Evolutionary conservation across 306 rosid species (phyloP).

Genomic region (Dryas octopetala): DNA sequence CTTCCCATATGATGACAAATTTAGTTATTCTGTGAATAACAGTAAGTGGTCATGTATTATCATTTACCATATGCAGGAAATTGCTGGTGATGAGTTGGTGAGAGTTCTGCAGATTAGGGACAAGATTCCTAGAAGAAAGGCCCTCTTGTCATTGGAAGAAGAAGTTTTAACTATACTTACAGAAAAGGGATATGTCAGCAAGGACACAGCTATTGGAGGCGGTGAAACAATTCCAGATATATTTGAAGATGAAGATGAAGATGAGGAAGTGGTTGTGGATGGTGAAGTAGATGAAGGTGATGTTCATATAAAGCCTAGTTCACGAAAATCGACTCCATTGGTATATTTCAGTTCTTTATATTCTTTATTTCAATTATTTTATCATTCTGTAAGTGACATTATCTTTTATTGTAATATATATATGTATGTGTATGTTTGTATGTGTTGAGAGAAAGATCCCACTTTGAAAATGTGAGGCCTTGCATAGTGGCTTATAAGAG

Average conservation of each 20-base stretch:
- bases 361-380: conserved; percentile 3
- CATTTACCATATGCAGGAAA: conserved; percentile 55
- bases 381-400: not conserved
- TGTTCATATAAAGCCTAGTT: conserved; percentile 86
- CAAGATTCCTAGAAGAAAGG: conserved; percentile 92
- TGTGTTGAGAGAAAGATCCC: not conserved
- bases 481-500: too few relatives aligned
- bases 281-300: conserved; percentile 99
- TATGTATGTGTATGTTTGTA: not conserved
- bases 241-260: conserved; percentile 91
- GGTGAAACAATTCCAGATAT: conserved; percentile 59
- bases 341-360: conserved; percentile 40
- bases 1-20: not conserved
- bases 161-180: conserved; percentile 76
- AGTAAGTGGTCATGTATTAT: conserved; percentile 5
- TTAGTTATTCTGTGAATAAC: conserved; percentile 24
- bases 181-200: conserved; percentile 71
- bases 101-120: conserved; percentile 70
- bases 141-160: conserved; percentile 75
- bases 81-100: conserved; percentile 72
- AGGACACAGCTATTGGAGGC: conserved; percentile 43
- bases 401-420: not conserved
- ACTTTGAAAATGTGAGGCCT: too few relatives aligned
- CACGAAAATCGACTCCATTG: conserved; percentile 54
- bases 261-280: conserved; percentile 89